Percentiles rank a stretch among this genome's conserved stretches.
Evolutionary conservation across 2,329 filamentous ascomycete species (phyloP).

Genomic region (Triangularia setosa): DNA sequence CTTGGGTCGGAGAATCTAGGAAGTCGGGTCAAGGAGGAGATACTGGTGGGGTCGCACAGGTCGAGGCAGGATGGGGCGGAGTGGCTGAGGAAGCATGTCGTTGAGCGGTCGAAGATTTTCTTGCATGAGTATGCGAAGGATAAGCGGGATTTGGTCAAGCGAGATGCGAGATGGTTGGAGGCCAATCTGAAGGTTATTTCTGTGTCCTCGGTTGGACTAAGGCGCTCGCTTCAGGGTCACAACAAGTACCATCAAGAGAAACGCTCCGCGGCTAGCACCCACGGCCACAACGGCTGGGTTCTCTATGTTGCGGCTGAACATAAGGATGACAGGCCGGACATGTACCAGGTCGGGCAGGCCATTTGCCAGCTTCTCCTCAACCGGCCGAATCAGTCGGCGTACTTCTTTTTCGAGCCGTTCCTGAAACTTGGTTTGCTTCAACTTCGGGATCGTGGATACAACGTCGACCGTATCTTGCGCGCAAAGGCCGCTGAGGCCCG

Average conservation of each 20-base stretch:
- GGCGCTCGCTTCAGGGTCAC: slow-evolving; percentile 69
- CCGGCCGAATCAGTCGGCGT: slow-evolving; percentile 82
- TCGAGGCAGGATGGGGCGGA: slow-evolving; percentile 65
- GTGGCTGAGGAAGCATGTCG: slow-evolving; percentile 71
- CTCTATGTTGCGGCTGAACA: slow-evolving; percentile 70
- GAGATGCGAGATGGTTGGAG: slow-evolving; percentile 87
- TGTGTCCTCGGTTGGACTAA: slow-evolving; percentile 73
- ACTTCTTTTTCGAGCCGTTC: slow-evolving; percentile 86
- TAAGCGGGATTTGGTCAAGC: slow-evolving; percentile 71
- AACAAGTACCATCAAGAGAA: slow-evolving; percentile 68
- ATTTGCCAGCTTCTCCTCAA: slow-evolving; percentile 76
- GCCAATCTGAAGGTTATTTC: slow-evolving; percentile 74
- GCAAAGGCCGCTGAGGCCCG: slow-evolving; percentile 83
- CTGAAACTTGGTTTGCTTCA: slow-evolving; percentile 79
- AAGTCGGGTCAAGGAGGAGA: slow-evolving; percentile 71
- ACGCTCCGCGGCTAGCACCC: slow-evolving; percentile 65
- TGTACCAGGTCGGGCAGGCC: slow-evolving; percentile 89
- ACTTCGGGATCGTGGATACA: slow-evolving; percentile 84
- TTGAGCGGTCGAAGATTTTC: slow-evolving; percentile 87
- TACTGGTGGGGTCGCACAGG: slow-evolving; percentile 63
- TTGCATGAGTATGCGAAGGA: slow-evolving; percentile 72
- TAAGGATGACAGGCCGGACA: slow-evolving; percentile 63
- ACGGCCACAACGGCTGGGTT: slow-evolving; percentile 52
- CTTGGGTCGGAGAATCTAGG: slow-evolving; percentile 77
- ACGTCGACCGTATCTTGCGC: slow-evolving; percentile 89